Conservation (phyloP, 2,329 filamentous ascomycete genomes). For the Trichoderma sp. region DNA sequence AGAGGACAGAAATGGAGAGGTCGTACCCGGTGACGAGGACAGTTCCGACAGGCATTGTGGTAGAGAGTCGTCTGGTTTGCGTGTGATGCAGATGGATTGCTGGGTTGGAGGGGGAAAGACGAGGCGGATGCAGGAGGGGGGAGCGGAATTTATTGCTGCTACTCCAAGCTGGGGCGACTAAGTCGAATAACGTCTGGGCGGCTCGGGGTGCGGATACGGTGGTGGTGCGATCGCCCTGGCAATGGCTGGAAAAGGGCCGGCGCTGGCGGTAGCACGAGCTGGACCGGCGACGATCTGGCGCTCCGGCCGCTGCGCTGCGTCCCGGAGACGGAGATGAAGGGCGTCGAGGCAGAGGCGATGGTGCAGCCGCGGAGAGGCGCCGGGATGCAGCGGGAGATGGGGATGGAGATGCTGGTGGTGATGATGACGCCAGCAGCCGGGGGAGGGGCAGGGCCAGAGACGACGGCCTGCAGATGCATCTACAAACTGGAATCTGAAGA, state of each 20-base stretch:
- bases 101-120: background rate
- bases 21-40: slow-evolving; percentile 89
- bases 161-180: background rate
- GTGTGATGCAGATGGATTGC: slow-evolving; percentile 4
- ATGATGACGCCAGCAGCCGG: slow-evolving; percentile 12
- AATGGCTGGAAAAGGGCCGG: background rate
- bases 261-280: slow-evolving; percentile 1
- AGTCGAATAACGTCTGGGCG: background rate
- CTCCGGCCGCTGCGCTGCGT: slow-evolving; percentile 8
- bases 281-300: slow-evolving; percentile 20
- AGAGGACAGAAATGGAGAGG: background rate
- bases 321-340: background rate
- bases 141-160: slow-evolving; percentile 25
- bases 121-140: slow-evolving; percentile 13
- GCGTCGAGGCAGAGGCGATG: background rate
- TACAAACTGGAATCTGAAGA: background rate
- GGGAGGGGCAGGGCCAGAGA: slow-evolving; percentile 15
- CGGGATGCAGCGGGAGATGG: background rate
- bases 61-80: slow-evolving; percentile 4
- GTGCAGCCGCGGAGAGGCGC: background rate
- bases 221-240: slow-evolving; percentile 24
- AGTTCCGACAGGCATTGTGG: slow-evolving; percentile 76
- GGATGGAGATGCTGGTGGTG: background rate
- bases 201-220: slow-evolving; percentile 20
- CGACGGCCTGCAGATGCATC: background rate